Percentiles rank a stretch among this genome's conserved stretches.
These are phyloP conservation scores for Scutellaria galericulata DNA, from an alignment of 257 asterid genomes.

Conservation along the genomic window DNA sequence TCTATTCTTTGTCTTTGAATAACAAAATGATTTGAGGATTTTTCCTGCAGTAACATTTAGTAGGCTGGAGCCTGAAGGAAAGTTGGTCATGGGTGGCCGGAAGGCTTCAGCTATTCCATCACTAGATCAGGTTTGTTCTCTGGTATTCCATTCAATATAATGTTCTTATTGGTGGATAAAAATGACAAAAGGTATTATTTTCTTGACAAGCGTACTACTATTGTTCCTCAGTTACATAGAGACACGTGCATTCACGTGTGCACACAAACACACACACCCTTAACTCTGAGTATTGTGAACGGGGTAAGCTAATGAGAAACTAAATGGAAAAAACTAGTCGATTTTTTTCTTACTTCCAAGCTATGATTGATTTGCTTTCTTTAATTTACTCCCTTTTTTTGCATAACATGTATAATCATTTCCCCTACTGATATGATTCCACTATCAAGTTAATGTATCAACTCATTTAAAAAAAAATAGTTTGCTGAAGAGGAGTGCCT, in stretches of 20 bases:
- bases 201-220: neutral
- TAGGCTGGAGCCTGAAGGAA: conserved; percentile 94
- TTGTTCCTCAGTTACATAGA: neutral
- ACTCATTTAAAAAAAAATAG: neutral
- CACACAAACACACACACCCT: neutral
- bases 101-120: conserved; percentile 61
- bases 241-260: neutral
- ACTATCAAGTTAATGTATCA: neutral
- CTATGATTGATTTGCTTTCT: too few relatives aligned
- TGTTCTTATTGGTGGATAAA: neutral
- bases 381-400: neutral
- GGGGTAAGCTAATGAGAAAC: neutral
- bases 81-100: conserved; percentile 92
- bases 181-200: neutral
- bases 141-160: conserved; percentile 10
- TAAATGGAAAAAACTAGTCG: too few relatives aligned
- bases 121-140: conserved; percentile 67
- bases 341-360: neutral
- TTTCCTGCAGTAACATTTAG: conserved; percentile 83
- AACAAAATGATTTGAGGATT: conserved; percentile 38
- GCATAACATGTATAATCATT: neutral
- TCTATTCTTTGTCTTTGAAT: conserved; percentile 24
- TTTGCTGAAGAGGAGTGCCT: neutral
- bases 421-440: neutral
- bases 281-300: neutral